Evolutionary conservation across 2,329 filamentous ascomycete genomes (phyloP).

Genomic region (Penicillium paneum): DNA sequence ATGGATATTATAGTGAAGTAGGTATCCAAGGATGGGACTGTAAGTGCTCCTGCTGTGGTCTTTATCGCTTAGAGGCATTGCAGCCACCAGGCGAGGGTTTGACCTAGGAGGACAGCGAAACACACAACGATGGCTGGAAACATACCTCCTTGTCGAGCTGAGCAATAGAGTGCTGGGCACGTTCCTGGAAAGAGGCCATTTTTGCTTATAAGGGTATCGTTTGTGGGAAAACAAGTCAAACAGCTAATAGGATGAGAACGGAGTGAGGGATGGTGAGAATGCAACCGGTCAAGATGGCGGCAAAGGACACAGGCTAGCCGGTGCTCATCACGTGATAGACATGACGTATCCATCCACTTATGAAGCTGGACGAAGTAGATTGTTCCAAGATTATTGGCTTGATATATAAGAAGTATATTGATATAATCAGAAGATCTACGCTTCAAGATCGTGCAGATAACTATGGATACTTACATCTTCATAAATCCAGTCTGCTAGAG

Average conservation of each 20-base stretch:
- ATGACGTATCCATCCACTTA: slow-evolving; percentile 22
- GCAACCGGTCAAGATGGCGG: slow-evolving; percentile 23
- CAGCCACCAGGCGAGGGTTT: slow-evolving; percentile 11
- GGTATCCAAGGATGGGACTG: background rate
- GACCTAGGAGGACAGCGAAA: slow-evolving; percentile 21
- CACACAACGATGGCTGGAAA: slow-evolving; percentile 24
- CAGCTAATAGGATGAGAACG: slow-evolving; percentile 11
- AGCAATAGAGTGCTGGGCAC: slow-evolving; percentile 61
- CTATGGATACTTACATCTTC: background rate
- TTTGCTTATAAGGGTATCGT: slow-evolving; percentile 14
- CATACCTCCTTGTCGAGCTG: slow-evolving; percentile 68
- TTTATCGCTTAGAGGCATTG: background rate
- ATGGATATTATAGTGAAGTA: background rate
- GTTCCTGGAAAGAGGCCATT: slow-evolving; percentile 57
- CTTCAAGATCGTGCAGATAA: background rate
- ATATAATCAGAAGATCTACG: background rate
- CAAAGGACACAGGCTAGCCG: slow-evolving; percentile 14
- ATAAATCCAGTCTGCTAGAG: background rate
- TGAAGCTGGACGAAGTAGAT: background rate
- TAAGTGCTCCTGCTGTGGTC: background rate
- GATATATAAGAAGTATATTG: background rate
- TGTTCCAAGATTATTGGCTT: background rate
- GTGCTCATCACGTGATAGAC: slow-evolving; percentile 21
- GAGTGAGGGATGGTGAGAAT: slow-evolving; percentile 28
- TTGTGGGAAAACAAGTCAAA: slow-evolving; percentile 5